These are phyloP conservation scores for Echinochloa phyllopogon DNA, from an alignment of 176 grass and related monocot species.

Conservation along the genomic window DNA sequence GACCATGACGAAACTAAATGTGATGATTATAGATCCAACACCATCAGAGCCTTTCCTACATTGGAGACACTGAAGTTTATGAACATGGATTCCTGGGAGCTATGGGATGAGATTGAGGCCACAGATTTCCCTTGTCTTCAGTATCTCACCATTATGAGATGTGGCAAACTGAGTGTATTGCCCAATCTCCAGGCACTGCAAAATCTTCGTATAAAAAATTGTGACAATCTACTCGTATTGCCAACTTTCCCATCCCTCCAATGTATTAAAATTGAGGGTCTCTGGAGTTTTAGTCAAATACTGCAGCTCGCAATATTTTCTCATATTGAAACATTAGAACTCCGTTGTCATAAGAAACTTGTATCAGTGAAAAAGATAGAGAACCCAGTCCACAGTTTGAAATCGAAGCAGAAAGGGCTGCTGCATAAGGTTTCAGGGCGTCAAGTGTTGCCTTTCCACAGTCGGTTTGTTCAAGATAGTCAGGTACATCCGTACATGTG, in stretches of 20 bases:
- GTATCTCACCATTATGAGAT: conserved; percentile 40
- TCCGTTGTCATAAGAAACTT: conserved; percentile 20
- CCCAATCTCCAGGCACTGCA: conserved; percentile 34
- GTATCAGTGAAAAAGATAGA: conserved; percentile 15
- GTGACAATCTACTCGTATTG: conserved; percentile 31
- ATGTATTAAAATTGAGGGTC: conserved; percentile 36
- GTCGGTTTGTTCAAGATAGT: conserved; percentile 20
- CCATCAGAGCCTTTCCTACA: conserved; percentile 38
- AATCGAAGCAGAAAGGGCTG: conserved; percentile 20
- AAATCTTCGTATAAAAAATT: conserved; percentile 28
- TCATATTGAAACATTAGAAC: conserved; percentile 28
- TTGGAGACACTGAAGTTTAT: conserved; percentile 50
- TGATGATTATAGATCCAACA: not conserved
- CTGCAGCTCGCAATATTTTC: conserved; percentile 30
- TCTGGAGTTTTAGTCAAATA: conserved; percentile 11
- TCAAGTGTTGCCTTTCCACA: conserved; percentile 15
- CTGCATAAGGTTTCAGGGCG: conserved; percentile 2
- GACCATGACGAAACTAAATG: not conserved
- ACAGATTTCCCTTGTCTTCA: conserved; percentile 43
- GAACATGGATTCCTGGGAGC: conserved; percentile 52
- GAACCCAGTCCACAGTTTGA: not conserved
- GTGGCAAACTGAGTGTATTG: conserved; percentile 42
- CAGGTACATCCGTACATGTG: conserved; percentile 29
- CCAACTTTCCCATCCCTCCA: conserved; percentile 40
- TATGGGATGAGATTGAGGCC: conserved; percentile 48